Evolutionary conservation across 345 rosid species (phyloP).

Genomic region (Hevea brasiliensis): DNA sequence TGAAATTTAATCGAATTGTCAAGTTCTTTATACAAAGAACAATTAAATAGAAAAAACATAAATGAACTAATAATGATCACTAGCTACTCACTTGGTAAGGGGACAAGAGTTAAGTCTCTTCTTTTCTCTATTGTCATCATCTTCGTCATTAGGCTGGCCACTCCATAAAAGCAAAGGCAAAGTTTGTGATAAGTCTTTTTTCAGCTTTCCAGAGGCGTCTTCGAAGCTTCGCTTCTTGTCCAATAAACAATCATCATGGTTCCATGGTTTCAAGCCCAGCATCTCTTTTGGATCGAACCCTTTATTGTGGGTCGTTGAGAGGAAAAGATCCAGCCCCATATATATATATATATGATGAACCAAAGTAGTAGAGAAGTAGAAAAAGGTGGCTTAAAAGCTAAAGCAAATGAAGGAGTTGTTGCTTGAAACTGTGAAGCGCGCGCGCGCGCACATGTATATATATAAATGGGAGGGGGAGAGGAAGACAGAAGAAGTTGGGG

Average conservation of each 20-base stretch:
- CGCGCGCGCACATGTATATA: too few species aligned
- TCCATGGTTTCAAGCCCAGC: not conserved
- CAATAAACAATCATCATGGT: not conserved
- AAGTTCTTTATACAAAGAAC: too few species aligned
- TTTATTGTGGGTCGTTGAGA: constrained; percentile 25
- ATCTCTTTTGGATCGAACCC: not conserved
- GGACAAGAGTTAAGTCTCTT: constrained; percentile 25
- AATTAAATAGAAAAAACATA: too few species aligned
- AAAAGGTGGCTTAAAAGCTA: too few species aligned
- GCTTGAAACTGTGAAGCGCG: not conserved
- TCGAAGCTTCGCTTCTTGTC: constrained; percentile 36
- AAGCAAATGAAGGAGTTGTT: constrained; percentile 9
- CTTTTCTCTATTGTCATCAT: constrained; percentile 26
- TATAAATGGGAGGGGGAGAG: not conserved
- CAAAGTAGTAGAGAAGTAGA: too few species aligned
- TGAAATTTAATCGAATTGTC: too few species aligned
- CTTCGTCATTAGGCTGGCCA: constrained; percentile 58
- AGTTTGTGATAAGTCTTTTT: constrained; percentile 1
- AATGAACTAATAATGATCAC: too few species aligned
- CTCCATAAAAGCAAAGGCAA: constrained; percentile 40
- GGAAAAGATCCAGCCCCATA: constrained; percentile 55
- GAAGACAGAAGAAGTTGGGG: constrained; percentile 15
- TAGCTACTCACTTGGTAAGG: constrained; percentile 39
- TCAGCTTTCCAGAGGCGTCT: constrained; percentile 27
- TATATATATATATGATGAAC: too few species aligned